Base-by-base conservation (phyloP, 192 early-diverging fungal species). In the Coemansia sp. region DNA sequence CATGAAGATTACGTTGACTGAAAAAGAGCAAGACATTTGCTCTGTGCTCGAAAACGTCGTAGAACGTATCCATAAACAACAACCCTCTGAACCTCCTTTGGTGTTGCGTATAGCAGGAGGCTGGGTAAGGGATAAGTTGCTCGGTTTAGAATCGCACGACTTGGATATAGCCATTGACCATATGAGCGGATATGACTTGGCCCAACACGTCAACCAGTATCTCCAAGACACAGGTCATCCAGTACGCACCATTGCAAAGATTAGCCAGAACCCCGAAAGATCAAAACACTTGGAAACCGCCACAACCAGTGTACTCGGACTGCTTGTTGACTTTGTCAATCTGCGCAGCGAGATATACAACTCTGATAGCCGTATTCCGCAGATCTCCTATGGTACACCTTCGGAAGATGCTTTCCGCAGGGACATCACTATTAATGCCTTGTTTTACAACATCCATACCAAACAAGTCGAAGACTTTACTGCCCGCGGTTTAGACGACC, bases 61-160 rank as follows among this genome's bases (percentile, higher is more conserved):
- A 3, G 59, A 80, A 7, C 49, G 79, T 26, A 55, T 90, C 37
- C 67, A 78, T 41, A 45, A 63, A 20, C 20, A 64, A 23, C 53
- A 78, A 24, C 73, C 81, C 11, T 64, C 64, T 23, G 51, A 75
- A 26, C 80, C 79, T 25, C 62, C 45, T 28, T 90, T 50, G 73
- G 66, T 81, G 19, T 81, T 95, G 37, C 80, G 96, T 14, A 91
- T 99, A 34, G 94, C 94, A 22, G 97, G 97, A 38, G 97, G 97
- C 9, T 99, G 95, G 97, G 97, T 99, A 34, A 82, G 97, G 47
- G 97, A 99, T 69, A 99, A 99, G 87, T 77, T 97, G n/a, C 83
- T 99, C 3, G 91, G 90, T 3, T 77, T 78, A 29, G 81, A 87
- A 22, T 87, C 83, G 46, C 78, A 94, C 59, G 97, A 99, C 81